Conservation (phyloP, 2,329 filamentous ascomycete species). For the Arthroderma sp. region DNA sequence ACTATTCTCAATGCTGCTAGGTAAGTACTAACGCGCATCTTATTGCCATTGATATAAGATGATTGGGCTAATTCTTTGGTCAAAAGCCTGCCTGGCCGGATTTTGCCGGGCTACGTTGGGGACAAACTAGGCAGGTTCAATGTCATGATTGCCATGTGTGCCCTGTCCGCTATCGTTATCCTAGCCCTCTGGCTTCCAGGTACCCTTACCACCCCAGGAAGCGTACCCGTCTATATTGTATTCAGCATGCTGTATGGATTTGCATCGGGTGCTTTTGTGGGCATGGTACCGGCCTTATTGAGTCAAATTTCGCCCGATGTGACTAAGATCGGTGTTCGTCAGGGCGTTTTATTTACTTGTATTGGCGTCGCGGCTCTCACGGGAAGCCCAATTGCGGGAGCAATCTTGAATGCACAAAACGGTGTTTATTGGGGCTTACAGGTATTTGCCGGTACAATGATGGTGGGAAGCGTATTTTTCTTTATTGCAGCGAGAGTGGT, state of each 20-base stretch:
- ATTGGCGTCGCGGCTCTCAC: slow-evolving; percentile 52
- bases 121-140: slow-evolving; percentile 45
- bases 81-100: slow-evolving; percentile 40
- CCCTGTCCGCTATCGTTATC: slow-evolving; percentile 33
- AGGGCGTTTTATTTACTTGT: slow-evolving; percentile 50
- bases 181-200: slow-evolving; percentile 45
- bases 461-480: slow-evolving; percentile 30
- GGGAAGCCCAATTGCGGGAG: slow-evolving; percentile 55
- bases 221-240: slow-evolving; percentile 38
- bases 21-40: slow-evolving; percentile 13
- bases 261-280: slow-evolving; percentile 52
- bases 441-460: slow-evolving; percentile 49
- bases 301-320: slow-evolving; percentile 56
- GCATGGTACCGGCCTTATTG: slow-evolving; percentile 49
- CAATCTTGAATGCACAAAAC: slow-evolving; percentile 35
- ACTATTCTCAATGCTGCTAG: slow-evolving; percentile 40
- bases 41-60: neutral
- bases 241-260: slow-evolving; percentile 60
- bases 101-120: slow-evolving; percentile 41
- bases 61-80: slow-evolving; percentile 1
- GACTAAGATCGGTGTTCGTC: slow-evolving; percentile 54
- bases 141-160: slow-evolving; percentile 38
- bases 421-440: slow-evolving; percentile 48
- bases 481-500: slow-evolving; percentile 27
- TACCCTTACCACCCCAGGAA: slow-evolving; percentile 34